A percentile compares a stretch with the other conserved stretches of the same genome.
phyloP scores from a whole-genome alignment of 208 protist species.

The Crithidia bombi region DNA sequence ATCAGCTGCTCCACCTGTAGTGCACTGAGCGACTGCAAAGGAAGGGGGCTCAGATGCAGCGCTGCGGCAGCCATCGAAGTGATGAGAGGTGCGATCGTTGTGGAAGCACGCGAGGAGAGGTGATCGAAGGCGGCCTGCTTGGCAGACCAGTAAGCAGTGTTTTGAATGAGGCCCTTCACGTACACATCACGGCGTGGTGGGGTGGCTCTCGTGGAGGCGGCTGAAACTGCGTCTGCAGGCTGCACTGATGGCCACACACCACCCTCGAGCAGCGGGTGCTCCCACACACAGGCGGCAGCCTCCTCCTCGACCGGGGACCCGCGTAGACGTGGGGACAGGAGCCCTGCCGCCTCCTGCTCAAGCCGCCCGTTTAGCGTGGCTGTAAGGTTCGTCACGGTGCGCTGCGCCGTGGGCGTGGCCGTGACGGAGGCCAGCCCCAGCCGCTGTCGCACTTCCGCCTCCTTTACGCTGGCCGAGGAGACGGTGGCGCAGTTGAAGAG shows the following conservation, averaged over 20 bases:
- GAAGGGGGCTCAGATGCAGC: conserved; percentile 41
- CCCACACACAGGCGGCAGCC: conserved; percentile 21
- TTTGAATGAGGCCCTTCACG: conserved; percentile 18
- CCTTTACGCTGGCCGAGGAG: conserved; percentile 27
- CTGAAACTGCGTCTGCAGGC: not conserved
- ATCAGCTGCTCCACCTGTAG: conserved; percentile 25
- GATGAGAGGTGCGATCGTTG: conserved; percentile 30
- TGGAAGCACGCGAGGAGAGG: conserved; percentile 22
- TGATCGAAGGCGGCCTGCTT: conserved; percentile 33
- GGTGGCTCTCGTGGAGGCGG: not conserved
- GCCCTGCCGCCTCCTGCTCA: too few relatives aligned
- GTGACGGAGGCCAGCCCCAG: conserved; percentile 34
- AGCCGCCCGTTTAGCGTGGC: conserved; percentile 11
- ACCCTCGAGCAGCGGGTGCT: conserved; percentile 32
- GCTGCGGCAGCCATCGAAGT: conserved; percentile 30
- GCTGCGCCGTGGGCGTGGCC: conserved; percentile 29
- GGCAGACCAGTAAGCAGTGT: conserved; percentile 32
- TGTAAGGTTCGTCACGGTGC: conserved; percentile 16
- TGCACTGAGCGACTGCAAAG: conserved; percentile 8
- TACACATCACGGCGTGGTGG: conserved; percentile 2
- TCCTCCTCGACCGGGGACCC: conserved; percentile 3
- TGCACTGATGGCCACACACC: conserved; percentile 11
- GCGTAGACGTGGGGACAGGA: not conserved
- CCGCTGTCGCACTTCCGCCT: conserved; percentile 29
- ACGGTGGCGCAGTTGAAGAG: conserved; percentile 36